A percentile compares a stretch with the other conserved stretches of the same genome.
Evolutionary conservation across 2,329 filamentous ascomycete genomes (phyloP).

Genomic region (Ophiocordyceps unilateralis): DNA sequence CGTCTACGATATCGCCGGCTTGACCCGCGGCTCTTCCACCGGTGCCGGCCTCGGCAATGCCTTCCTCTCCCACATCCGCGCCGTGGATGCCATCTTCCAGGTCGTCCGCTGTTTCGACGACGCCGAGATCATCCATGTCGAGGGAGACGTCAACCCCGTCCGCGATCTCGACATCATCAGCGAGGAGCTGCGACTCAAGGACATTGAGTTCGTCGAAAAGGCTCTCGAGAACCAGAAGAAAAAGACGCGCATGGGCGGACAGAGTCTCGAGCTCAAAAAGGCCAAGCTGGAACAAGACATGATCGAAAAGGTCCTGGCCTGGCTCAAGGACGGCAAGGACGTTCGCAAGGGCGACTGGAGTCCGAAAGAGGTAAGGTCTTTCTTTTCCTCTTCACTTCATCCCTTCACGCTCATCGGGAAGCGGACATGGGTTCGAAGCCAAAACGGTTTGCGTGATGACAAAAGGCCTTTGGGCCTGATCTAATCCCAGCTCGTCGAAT

Average conservation of each 20-base stretch:
- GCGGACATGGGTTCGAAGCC: background rate
- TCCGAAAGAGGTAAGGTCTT: constrained; percentile 74
- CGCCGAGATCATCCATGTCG: constrained; percentile 98
- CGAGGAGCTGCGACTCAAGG: constrained; percentile 91
- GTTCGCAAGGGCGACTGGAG: constrained; percentile 79
- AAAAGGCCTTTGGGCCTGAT: constrained; percentile 90
- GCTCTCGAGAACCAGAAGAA: constrained; percentile 81
- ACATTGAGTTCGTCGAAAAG: constrained; percentile 97
- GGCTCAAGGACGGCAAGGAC: constrained; percentile 78
- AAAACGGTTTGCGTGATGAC: constrained; percentile 62
- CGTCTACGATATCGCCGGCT: constrained; percentile 94
- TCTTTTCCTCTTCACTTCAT: background rate
- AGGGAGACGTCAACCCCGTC: constrained; percentile 91
- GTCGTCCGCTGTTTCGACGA: constrained; percentile 96
- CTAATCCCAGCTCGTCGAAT: constrained; percentile 99
- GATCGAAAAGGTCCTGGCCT: constrained; percentile 74
- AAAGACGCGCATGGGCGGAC: constrained; percentile 85
- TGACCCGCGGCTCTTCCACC: constrained; percentile 89
- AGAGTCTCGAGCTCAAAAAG: constrained; percentile 96
- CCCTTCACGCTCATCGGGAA: background rate
- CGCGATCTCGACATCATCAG: constrained; percentile 93
- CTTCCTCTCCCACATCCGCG: constrained; percentile 96
- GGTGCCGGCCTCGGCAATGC: constrained; percentile 95
- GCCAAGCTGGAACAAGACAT: constrained; percentile 85
- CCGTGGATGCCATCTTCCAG: constrained; percentile 95